Percentiles rank a stretch among this genome's conserved stretches.
phyloP scores from a whole-genome alignment of 495 filamentous ascomycete species.

The Xylaria castorea region DNA sequence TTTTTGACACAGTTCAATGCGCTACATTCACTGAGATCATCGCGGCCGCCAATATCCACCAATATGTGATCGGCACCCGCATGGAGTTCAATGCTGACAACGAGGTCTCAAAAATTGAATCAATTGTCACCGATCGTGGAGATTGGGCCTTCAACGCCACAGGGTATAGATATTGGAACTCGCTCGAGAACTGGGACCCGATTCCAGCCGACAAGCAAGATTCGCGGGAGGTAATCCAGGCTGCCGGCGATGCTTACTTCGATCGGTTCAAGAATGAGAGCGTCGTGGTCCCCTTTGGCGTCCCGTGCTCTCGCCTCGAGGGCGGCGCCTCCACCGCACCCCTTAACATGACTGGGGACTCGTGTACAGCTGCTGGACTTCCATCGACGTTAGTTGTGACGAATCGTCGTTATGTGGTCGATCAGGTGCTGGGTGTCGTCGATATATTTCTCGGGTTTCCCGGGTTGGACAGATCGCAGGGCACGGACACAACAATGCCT shows the following conservation, averaged over 20 bases:
- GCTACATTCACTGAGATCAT: constrained; percentile 32
- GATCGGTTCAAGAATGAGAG: constrained; percentile 45
- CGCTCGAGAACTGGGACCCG: constrained; percentile 46
- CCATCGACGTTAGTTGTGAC: constrained; percentile 44
- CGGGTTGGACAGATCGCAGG: constrained; percentile 43
- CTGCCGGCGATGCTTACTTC: constrained; percentile 48
- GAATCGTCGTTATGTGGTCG: constrained; percentile 49
- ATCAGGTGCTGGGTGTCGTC: constrained; percentile 46
- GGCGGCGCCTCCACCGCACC: constrained; percentile 46
- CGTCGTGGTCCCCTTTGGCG: constrained; percentile 43
- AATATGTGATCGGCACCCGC: constrained; percentile 36
- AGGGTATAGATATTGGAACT: constrained; percentile 40
- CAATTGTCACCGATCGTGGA: constrained; percentile 45
- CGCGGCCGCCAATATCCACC: constrained; percentile 26
- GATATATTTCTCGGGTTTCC: constrained; percentile 49
- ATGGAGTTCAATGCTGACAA: constrained; percentile 31
- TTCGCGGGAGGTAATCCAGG: constrained; percentile 41
- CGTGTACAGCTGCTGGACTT: constrained; percentile 42
- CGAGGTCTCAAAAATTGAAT: constrained; percentile 46
- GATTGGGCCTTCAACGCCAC: constrained; percentile 54
- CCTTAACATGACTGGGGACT: constrained; percentile 37
- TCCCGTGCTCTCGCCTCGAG: constrained; percentile 47
- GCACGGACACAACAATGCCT: constrained; percentile 40
- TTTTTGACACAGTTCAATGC: constrained; percentile 28
- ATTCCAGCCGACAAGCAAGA: constrained; percentile 40